phyloP scores from a whole-genome alignment of 106 monocot species.

The Dendrobium chrysotoxum region DNA sequence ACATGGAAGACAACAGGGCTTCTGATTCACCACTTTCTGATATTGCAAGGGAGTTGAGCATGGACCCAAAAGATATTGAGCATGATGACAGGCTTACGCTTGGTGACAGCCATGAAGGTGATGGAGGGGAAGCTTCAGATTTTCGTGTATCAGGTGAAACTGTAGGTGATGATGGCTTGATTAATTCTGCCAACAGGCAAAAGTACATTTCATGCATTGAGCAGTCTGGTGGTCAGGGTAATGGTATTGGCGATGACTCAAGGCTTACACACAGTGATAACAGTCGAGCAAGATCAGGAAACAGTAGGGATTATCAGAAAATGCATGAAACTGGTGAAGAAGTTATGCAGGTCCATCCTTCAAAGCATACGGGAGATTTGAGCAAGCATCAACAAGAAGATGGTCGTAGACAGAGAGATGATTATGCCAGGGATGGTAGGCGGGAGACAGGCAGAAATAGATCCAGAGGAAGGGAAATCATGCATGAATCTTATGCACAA shows the following conservation, averaged over 20 bases:
- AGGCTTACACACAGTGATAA: constrained; percentile 34
- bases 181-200: constrained; percentile 36
- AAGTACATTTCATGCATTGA: constrained; percentile 42
- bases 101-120: constrained; percentile 38
- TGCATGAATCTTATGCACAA: constrained; percentile 29
- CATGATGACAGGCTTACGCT: constrained; percentile 42
- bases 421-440: constrained; percentile 36
- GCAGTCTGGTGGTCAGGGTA: constrained; percentile 25
- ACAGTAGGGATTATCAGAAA: constrained; percentile 35
- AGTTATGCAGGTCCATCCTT: constrained; percentile 30
- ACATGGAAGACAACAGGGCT: constrained; percentile 14
- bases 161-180: constrained; percentile 27
- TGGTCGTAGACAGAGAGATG: constrained; percentile 37
- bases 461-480: constrained; percentile 38
- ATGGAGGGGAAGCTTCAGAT: constrained; percentile 53
- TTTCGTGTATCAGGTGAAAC: constrained; percentile 28
- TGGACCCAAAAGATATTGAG: constrained; percentile 28
- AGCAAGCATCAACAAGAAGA: constrained; percentile 33
- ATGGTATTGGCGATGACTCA: constrained; percentile 32
- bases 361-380: constrained; percentile 24
- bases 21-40: constrained; percentile 21
- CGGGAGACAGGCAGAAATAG: constrained; percentile 28
- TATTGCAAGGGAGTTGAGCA: constrained; percentile 25
- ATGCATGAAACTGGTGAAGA: constrained; percentile 41
- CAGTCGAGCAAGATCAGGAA: constrained; percentile 43